These are phyloP conservation scores for Coemansia sp. DNA, from an alignment of 192 early-diverging fungal species.

Conservation along the genomic window DNA sequence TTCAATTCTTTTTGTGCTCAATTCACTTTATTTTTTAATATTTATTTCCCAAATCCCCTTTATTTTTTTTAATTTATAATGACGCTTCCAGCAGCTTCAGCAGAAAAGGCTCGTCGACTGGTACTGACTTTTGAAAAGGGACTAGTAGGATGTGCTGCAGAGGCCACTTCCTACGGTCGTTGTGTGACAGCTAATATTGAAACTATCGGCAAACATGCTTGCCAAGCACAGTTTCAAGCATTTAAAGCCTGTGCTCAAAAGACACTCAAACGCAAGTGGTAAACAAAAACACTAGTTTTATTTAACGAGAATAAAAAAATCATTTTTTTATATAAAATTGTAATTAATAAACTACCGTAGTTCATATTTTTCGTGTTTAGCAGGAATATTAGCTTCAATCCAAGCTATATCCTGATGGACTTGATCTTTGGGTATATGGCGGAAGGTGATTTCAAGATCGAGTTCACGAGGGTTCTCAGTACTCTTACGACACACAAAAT, in stretches of 20 bases:
- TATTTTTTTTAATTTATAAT: slow-evolving; percentile 6
- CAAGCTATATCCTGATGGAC: background rate
- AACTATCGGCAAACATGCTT: slow-evolving; percentile 56
- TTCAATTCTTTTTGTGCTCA: background rate
- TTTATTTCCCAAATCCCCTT: background rate
- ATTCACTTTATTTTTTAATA: background rate
- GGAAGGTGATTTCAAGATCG: slow-evolving; percentile 58
- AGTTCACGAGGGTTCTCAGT: slow-evolving; percentile 67
- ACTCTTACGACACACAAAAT: slow-evolving; percentile 64
- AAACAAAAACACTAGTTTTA: too few relatives aligned
- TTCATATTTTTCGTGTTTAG: slow-evolving; percentile 26
- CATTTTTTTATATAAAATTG: too few relatives aligned
- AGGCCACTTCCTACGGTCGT: slow-evolving; percentile 54
- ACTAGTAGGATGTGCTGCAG: slow-evolving; percentile 26
- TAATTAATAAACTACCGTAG: too few relatives aligned
- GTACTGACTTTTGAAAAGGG: slow-evolving; percentile 48
- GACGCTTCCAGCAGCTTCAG: slow-evolving; percentile 27
- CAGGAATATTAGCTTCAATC: background rate
- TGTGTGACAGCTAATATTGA: slow-evolving; percentile 52
- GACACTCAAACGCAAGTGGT: slow-evolving; percentile 49
- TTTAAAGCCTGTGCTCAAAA: slow-evolving; percentile 59
- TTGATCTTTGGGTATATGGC: slow-evolving; percentile 24
- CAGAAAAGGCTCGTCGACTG: slow-evolving; percentile 35
- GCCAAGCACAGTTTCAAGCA: slow-evolving; percentile 54
- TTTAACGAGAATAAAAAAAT: too few relatives aligned